phyloP scores from a whole-genome alignment of 148 eudicot genomes.

The Selenicereus undatus region DNA sequence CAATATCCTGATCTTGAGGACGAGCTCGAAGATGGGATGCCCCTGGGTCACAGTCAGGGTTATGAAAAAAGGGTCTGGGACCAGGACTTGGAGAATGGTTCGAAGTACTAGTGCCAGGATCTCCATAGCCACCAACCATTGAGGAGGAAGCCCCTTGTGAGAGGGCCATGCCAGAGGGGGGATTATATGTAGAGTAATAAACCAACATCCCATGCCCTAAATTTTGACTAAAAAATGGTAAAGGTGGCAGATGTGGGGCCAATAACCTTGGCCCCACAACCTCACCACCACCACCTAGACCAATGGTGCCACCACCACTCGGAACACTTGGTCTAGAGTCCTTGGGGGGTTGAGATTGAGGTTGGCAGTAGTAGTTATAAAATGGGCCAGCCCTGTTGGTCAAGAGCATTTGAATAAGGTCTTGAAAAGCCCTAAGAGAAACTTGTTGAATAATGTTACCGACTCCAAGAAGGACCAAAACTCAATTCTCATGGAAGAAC shows the following conservation, averaged over 20 bases:
- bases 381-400: not conserved
- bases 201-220: not conserved
- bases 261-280: not conserved
- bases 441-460: slow-evolving; percentile 17
- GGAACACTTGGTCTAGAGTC: not conserved
- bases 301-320: not conserved
- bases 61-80: not conserved
- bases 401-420: slow-evolving; percentile 18
- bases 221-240: not conserved
- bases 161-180: not conserved
- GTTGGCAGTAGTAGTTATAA: not conserved
- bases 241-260: not conserved
- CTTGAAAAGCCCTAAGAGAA: slow-evolving; percentile 35
- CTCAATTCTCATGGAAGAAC: slow-evolving; percentile 24
- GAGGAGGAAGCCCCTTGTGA: not conserved
- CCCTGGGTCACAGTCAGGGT: not conserved
- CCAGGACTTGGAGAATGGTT: not conserved
- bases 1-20: not conserved
- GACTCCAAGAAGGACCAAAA: slow-evolving; percentile 12
- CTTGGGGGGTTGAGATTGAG: too few species aligned
- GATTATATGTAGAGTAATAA: not conserved
- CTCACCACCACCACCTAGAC: not conserved
- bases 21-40: not conserved
- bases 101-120: not conserved
- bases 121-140: not conserved